These are phyloP conservation scores for Aegilops longissima DNA, from an alignment of 176 grass and related monocot genomes.

Conservation along the genomic window DNA sequence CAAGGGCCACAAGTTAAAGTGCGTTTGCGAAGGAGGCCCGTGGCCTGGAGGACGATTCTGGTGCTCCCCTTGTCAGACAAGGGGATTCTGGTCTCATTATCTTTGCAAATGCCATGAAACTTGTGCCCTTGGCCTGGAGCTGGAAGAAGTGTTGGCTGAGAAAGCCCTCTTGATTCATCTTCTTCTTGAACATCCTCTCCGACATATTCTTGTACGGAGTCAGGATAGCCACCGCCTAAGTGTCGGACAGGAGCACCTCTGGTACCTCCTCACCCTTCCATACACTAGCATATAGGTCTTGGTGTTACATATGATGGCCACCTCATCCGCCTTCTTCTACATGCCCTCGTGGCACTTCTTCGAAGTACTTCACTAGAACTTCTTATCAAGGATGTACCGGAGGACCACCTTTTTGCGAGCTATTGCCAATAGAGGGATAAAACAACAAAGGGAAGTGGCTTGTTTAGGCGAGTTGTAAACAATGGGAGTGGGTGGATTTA, in stretches of 20 bases:
- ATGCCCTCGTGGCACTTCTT: constrained; percentile 11
- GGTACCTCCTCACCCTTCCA: neutral
- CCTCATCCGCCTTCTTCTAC: constrained; percentile 33
- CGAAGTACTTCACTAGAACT: neutral
- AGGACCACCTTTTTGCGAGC: no score
- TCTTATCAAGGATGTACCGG: neutral
- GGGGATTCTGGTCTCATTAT: neutral
- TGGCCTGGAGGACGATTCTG: neutral
- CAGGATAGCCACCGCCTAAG: neutral
- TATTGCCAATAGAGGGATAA: neutral
- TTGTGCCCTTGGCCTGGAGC: constrained; percentile 6
- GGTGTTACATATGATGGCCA: constrained; percentile 11
- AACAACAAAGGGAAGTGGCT: neutral
- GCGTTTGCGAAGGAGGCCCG: no score
- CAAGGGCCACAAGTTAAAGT: no score
- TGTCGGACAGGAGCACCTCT: neutral
- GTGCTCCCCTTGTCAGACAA: neutral
- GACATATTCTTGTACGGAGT: neutral
- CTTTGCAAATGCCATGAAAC: neutral
- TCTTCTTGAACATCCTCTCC: neutral
- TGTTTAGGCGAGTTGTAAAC: neutral
- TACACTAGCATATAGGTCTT: constrained; percentile 30
- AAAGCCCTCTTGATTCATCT: constrained; percentile 26
- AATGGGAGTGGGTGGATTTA: neutral
- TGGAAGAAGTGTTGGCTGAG: neutral